Evolutionary conservation across 2,329 filamentous ascomycete species (phyloP), one percentile per base, ranked within the genome.

Genomic region (Zalaria sp.): DNA sequence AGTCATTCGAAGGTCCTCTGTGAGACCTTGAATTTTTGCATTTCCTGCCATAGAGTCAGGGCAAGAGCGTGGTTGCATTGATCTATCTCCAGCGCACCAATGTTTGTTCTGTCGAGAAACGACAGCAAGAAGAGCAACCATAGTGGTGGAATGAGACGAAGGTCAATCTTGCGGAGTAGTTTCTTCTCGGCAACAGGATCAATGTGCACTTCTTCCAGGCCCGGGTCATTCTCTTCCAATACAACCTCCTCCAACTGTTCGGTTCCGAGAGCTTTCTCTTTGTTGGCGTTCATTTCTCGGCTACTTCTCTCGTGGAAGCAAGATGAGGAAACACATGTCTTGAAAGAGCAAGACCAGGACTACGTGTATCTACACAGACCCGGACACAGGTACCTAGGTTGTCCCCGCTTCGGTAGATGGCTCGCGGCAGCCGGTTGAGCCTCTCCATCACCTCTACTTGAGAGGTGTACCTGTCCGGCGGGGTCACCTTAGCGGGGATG

Each of bases 131-230:
- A 69, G 1, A 73, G 52, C 4, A 68, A 42, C 42, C 60, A 65
- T 6, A 73, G 53, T 10, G 67, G 63, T 0, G 70, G 69, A 5
- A 73, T 53, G 26, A 73, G 58, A 37, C 64, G 59, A 9, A 68
- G 44, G 46, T 72, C 69, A 39, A 62, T 59, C 54, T 72, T 73
- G 37, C 63, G 54, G 5, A 72, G 48, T 9, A 71, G 51, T 43
- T 60, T 64, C 51, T 63, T 67, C 46, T 72, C 67, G 4, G 40
- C 40, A 7, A 38, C 25, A 4, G 40, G 35, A 18, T 42, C 40
- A 8, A 42, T 42, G 2, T 34, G n/a, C 7, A n/a, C n/a, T n/a
- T 32, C 29, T 32, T n/a, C 29, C 7, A 7, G 7, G 7, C 2
- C 7, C 7, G 7, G 29, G 7, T 32, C 29, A 2, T 32, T 32